Percentiles rank a stretch among this genome's conserved stretches.
phyloP scores from a whole-genome alignment of 2,329 filamentous ascomycete genomes.

The Pseudogymnoascus sp. region DNA sequence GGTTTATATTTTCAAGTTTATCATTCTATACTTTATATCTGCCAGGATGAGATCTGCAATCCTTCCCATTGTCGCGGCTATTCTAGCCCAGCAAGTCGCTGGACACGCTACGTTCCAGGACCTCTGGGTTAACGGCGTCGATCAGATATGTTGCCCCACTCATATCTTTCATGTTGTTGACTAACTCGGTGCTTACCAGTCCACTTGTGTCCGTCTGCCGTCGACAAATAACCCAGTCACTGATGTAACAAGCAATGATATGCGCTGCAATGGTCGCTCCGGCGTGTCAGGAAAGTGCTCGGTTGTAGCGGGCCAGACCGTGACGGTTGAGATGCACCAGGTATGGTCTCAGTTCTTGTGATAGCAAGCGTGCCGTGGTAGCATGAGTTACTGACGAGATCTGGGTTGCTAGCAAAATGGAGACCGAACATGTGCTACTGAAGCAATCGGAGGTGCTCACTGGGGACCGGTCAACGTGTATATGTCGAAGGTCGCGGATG shows the following conservation, averaged over 20 bases:
- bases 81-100: slow-evolving; percentile 20
- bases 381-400: not conserved
- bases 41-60: not conserved
- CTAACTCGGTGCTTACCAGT: slow-evolving; percentile 1
- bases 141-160: not conserved
- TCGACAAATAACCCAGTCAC: slow-evolving; percentile 43
- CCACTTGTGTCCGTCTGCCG: slow-evolving; percentile 39
- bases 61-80: slow-evolving; percentile 3
- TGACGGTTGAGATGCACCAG: slow-evolving; percentile 51
- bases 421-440: slow-evolving; percentile 37
- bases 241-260: slow-evolving; percentile 38
- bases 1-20: not conserved
- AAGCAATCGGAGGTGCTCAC: slow-evolving; percentile 46
- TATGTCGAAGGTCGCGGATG: slow-evolving; percentile 40
- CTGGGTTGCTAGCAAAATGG: slow-evolving; percentile 29
- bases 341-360: not conserved
- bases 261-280: slow-evolving; percentile 39
- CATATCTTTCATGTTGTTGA: not conserved
- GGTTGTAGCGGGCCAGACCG: slow-evolving; percentile 29
- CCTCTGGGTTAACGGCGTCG: slow-evolving; percentile 37
- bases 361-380: too few species aligned
- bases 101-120: slow-evolving; percentile 44
- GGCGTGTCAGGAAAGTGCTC: slow-evolving; percentile 35
- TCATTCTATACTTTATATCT: not conserved
- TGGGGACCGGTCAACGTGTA: slow-evolving; percentile 46